Evolutionary conservation across 768 basidiomycete species (phyloP).

Genomic region (Candolleomyces efflorescens): DNA sequence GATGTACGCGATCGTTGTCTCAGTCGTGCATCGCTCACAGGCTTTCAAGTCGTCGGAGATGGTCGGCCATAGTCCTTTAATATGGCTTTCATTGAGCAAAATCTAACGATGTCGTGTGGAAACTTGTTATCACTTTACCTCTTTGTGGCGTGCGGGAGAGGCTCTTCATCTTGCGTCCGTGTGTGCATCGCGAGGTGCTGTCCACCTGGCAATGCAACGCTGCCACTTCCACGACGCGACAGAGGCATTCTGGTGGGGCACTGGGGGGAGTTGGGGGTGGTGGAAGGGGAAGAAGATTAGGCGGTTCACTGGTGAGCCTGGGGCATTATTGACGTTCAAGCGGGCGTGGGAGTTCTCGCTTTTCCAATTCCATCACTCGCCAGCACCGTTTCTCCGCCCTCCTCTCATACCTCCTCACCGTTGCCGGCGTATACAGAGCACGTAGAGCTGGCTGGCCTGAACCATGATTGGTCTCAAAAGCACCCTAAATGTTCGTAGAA

Average conservation of each 20-base stretch:
- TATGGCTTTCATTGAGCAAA: slow-evolving; percentile 8
- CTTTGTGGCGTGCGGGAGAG: slow-evolving; percentile 92
- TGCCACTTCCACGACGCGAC: slow-evolving; percentile 78
- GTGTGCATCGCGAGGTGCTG: slow-evolving; percentile 84
- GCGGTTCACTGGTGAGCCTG: too few species aligned
- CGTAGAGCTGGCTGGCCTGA: slow-evolving; percentile 6
- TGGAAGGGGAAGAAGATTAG: neutral
- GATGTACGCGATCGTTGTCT: slow-evolving; percentile 6
- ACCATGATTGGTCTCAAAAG: slow-evolving; percentile 94
- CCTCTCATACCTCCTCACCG: slow-evolving; percentile 7
- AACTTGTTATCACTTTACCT: slow-evolving; percentile 46
- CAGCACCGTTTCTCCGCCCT: neutral
- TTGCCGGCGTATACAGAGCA: neutral
- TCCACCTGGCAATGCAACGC: slow-evolving; percentile 65
- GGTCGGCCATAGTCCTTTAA: slow-evolving; percentile 86
- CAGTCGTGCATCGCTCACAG: slow-evolving; percentile 48
- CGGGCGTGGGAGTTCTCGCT: too few species aligned
- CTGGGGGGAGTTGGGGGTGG: slow-evolving; percentile 3
- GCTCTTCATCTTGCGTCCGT: slow-evolving; percentile 81
- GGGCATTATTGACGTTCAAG: too few species aligned
- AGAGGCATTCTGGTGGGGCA: slow-evolving; percentile 43
- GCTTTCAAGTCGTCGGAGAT: slow-evolving; percentile 86
- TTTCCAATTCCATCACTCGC: too few species aligned
- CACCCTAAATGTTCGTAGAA: slow-evolving; percentile 69
- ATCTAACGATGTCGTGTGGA: neutral